Evolutionary conservation across 192 early-diverging fungal genomes (phyloP).

Genomic region (Backusella psychrophila): DNA sequence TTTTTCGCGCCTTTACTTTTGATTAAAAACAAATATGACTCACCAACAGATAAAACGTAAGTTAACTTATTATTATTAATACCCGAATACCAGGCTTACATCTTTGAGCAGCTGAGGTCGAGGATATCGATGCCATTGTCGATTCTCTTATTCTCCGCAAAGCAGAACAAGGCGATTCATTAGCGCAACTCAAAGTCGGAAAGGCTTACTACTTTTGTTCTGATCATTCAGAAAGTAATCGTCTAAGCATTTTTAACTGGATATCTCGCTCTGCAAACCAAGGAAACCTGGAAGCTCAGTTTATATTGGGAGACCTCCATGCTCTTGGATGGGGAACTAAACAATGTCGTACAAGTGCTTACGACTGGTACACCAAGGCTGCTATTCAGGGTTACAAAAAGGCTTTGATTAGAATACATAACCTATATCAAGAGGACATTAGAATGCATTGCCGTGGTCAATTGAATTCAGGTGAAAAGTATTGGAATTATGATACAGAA

Average conservation of each 20-base stretch:
- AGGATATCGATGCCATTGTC: not conserved
- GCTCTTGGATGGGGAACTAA: not conserved
- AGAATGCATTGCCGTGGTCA: not conserved
- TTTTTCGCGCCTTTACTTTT: no score
- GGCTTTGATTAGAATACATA: not conserved
- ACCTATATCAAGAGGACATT: not conserved
- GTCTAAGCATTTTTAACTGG: not conserved
- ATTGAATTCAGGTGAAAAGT: not conserved
- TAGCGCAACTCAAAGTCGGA: not conserved
- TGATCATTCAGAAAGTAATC: not conserved
- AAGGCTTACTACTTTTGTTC: not conserved
- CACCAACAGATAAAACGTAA: no score
- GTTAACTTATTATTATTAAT: no score
- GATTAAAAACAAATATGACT: no score
- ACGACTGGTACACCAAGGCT: not conserved
- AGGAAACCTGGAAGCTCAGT: not conserved
- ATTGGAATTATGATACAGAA: no score
- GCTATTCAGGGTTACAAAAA: not conserved
- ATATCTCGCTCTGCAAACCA: not conserved
- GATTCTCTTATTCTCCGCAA: not conserved
- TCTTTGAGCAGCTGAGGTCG: not conserved
- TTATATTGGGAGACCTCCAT: not conserved
- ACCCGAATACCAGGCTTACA: no score
- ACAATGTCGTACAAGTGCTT: not conserved
- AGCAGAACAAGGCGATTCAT: not conserved